Base-by-base conservation (phyloP, 2,329 filamentous ascomycete genomes). In the Sarocladium kiliense region DNA sequence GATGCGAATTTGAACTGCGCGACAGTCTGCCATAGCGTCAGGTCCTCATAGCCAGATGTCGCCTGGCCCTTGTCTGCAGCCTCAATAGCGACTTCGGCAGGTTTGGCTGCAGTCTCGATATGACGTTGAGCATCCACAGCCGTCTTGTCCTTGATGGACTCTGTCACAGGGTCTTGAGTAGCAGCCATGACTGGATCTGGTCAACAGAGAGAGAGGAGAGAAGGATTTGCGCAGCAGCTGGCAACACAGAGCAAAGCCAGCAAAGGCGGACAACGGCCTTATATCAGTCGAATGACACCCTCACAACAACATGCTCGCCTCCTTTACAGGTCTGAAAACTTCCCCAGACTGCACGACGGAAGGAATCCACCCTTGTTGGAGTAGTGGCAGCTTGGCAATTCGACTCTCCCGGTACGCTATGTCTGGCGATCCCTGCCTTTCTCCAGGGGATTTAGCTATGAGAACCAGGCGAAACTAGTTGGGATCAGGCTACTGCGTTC, bases 11-110 rank as follows among this genome's bases (percentile, higher is more conserved):
- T 49, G 44, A 49, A 49, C 44, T 49, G 7, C 23, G 44, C 23
- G 18, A 49, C 44, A n/a, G 44, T 49, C 26, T 49, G 6, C 44
- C 44, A 49, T 4, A 49, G 26, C 3, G 44, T 49, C 14, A 49
- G 44, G 18, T 49, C 44, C 18, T 49, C 44, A 25, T 49, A 49
- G 10, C 44, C 44, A 3, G 44, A 49, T 11, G 44, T 18, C 26
- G 44, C 44, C 26, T 49, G 44, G 23, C 44, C 44, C 18, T 49
- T 49, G 26, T 49, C 44, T 4, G 44, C 44, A 32, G 44, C 44
- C 10, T 7, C 26, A 9, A 49, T 19, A 10, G n/a, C 44, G 23
- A 32, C 25, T 4, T 49, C 23, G 14, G 44, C 44, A 49, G 44
- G 23, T 5, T 19, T 10, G 3, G 14, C 3, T 30, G 5, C 11